Conservation (phyloP, 495 filamentous ascomycete species). For the Lasiosphaeriaceae sp. region DNA sequence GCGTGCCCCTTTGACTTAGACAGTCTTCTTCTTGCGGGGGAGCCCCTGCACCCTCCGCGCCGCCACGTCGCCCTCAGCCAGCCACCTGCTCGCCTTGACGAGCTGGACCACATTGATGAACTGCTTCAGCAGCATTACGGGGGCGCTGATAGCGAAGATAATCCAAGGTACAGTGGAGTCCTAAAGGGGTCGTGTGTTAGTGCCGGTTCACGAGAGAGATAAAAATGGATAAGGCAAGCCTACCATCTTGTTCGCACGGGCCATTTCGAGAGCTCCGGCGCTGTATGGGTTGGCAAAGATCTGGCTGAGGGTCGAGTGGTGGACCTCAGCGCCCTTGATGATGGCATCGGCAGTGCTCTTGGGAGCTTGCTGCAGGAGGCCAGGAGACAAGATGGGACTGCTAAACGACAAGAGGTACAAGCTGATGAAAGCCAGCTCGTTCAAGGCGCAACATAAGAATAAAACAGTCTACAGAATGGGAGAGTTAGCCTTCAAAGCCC, state of each 20-base stretch:
- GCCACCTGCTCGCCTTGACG: slow-evolving; percentile 86
- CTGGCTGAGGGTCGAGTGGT: slow-evolving; percentile 56
- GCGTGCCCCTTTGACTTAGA: not conserved
- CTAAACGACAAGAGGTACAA: slow-evolving; percentile 97
- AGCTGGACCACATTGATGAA: slow-evolving; percentile 91
- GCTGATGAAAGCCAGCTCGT: slow-evolving; percentile 96
- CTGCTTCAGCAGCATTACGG: slow-evolving; percentile 89
- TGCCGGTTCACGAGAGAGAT: not conserved
- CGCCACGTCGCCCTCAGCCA: slow-evolving; percentile 79
- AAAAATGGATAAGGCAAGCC: slow-evolving; percentile 32
- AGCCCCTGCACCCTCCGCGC: slow-evolving; percentile 49
- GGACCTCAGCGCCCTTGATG: slow-evolving; percentile 62
- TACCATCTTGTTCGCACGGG: slow-evolving; percentile 91
- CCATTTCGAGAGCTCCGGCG: slow-evolving; percentile 86
- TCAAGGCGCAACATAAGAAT: slow-evolving; percentile 83
- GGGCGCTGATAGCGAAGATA: slow-evolving; percentile 72
- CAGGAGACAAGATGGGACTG: slow-evolving; percentile 77
- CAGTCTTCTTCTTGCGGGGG: slow-evolving; percentile 40
- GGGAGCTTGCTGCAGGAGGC: slow-evolving; percentile 57
- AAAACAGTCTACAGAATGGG: slow-evolving; percentile 65
- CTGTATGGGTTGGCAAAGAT: slow-evolving; percentile 82
- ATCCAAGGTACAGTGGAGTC: slow-evolving; percentile 73
- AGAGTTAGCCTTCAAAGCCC: too few species aligned
- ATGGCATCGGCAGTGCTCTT: slow-evolving; percentile 47
- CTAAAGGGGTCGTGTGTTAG: not conserved